Conservation (phyloP, 2,329 filamentous ascomycete species). For the Trichophyton rubrum region DNA sequence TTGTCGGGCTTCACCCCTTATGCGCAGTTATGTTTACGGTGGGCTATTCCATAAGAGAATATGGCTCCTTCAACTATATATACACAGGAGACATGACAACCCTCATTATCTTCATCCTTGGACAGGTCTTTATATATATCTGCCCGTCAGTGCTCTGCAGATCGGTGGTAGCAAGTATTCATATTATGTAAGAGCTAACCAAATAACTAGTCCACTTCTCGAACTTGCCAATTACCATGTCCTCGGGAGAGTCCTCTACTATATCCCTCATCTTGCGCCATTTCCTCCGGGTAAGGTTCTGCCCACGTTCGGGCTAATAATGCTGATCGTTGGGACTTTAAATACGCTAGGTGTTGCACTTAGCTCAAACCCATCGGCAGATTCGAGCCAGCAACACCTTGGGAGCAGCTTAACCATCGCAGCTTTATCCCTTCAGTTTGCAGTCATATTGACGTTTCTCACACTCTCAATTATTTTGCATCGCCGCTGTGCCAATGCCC, state of each 20-base stretch:
- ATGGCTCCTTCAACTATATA: slow-evolving; percentile 40
- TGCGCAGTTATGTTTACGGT: slow-evolving; percentile 43
- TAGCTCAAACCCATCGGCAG: not conserved
- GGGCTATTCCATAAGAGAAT: slow-evolving; percentile 45
- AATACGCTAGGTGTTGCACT: not conserved
- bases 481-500: not conserved
- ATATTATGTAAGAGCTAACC: not conserved
- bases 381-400: not conserved
- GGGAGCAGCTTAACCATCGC: not conserved
- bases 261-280: slow-evolving; percentile 48
- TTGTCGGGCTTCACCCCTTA: slow-evolving; percentile 44
- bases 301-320: not conserved
- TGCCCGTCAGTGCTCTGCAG: slow-evolving; percentile 21
- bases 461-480: not conserved
- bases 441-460: not conserved
- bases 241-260: slow-evolving; percentile 48
- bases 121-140: slow-evolving; percentile 29
- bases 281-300: slow-evolving; percentile 15
- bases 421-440: not conserved
- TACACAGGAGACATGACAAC: slow-evolving; percentile 15
- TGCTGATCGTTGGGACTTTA: not conserved
- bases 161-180: not conserved
- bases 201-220: slow-evolving; percentile 42
- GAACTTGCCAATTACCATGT: slow-evolving; percentile 51
- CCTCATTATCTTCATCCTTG: slow-evolving; percentile 36